Base-by-base conservation (phyloP, 352 stramenopile genomes). In the Globisporangium cystogenes region DNA sequence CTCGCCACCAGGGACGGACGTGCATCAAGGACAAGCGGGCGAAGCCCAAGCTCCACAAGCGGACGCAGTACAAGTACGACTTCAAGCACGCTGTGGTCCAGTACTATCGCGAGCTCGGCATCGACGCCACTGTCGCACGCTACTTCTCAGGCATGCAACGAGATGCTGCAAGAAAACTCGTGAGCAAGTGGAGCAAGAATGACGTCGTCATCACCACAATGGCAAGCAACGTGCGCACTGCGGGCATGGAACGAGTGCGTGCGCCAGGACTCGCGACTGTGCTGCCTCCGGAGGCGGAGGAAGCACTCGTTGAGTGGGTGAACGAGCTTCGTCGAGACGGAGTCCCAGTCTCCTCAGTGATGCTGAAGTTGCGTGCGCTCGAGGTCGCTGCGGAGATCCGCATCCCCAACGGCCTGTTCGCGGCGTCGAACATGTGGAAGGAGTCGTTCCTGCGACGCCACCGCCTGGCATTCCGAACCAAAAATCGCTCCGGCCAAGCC, bases 251-350 rank as follows among this genome's bases (percentile, higher is more conserved):
- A 14, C 8, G 43, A 21, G 14, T 37, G 23, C 16, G 44, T 10
- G 3, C 44, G 4, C 2, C n/a, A 16, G 15, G 26, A 14, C 24
- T 53, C 20, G 53, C 53, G 4, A 65, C 41, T 5, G 47, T 49
- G 16, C 58, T 75, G 10, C 42, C 59, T 12, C 0, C 23, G 10
- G 54, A 55, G n/a, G 26, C 43, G n/a, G 66, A 74, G 26, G 15
- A 49, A 7, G 10, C 56, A 21, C 57, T 74, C n/a, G 59, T 65
- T 0, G 7, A 31, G 20, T 68, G 60, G 52, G 56, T 76, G 8
- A 59, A 63, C 40, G 47, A 52, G 11, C 21, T 62, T 31, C 53
- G 58, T 10, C 15, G 29, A 0, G 45, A 70, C 20, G 64, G 64
- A 27, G 51, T 68, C 1, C 67, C 61, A 8, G 63, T 76, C 0